A percentile compares a stretch with the other conserved stretches of the same genome.
Evolutionary conservation across 768 basidiomycete species (phyloP).

Genomic region (Mycena kentingensis): DNA sequence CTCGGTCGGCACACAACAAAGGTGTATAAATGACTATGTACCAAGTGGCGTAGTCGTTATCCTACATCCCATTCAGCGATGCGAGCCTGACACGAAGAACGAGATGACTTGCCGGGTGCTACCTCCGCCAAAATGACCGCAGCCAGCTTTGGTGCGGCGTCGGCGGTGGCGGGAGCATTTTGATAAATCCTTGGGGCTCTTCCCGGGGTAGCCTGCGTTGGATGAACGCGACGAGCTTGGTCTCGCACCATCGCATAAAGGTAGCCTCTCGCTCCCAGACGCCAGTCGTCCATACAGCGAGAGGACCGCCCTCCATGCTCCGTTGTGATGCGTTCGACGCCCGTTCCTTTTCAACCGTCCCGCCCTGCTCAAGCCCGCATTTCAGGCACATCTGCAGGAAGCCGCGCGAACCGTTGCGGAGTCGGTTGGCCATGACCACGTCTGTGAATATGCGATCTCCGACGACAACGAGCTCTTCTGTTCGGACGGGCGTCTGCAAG

Average conservation of each 20-base stretch:
- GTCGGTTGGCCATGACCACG: slow-evolving; percentile 80
- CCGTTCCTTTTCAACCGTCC: slow-evolving; percentile 30
- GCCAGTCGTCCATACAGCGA: slow-evolving; percentile 70
- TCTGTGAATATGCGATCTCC: slow-evolving; percentile 96
- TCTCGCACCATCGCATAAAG: slow-evolving; percentile 63
- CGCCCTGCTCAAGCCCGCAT: slow-evolving; percentile 30
- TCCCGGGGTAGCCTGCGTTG: slow-evolving; percentile 42
- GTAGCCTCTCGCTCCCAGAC: slow-evolving; percentile 70
- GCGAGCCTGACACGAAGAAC: too few relatives aligned
- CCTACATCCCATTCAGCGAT: too few relatives aligned
- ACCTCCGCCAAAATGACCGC: slow-evolving; percentile 19
- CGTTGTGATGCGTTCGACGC: slow-evolving; percentile 15
- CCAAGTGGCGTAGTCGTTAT: too few relatives aligned
- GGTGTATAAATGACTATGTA: too few relatives aligned
- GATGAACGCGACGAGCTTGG: slow-evolving; percentile 46
- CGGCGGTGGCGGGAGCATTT: slow-evolving; percentile 21
- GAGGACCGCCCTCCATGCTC: slow-evolving; percentile 42
- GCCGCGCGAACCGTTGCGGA: slow-evolving; percentile 38
- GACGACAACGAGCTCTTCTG: slow-evolving; percentile 74
- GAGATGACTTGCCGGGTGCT: too few relatives aligned
- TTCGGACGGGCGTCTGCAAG: slow-evolving; percentile 52
- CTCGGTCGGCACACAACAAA: too few relatives aligned
- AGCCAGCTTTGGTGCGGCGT: slow-evolving; percentile 11
- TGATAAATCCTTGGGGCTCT: slow-evolving; percentile 35
- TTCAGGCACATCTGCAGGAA: slow-evolving; percentile 24